Conservation (phyloP, 2,329 filamentous ascomycete genomes). For the Aspergillus niger region DNA sequence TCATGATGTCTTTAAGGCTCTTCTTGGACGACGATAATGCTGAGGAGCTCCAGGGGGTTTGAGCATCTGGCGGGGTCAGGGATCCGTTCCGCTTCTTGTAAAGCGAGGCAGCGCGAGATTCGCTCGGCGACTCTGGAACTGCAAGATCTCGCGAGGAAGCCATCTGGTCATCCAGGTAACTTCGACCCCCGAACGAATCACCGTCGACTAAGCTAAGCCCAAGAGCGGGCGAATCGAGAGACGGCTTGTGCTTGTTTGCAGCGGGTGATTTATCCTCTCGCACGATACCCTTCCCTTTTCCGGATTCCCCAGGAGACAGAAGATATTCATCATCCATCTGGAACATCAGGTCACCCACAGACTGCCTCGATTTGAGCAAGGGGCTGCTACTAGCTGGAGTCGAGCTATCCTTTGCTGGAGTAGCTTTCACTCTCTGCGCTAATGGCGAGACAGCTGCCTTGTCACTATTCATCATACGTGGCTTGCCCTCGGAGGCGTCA, state of each 20-base stretch:
- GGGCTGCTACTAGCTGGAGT: constrained; percentile 63
- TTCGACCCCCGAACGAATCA: constrained; percentile 29
- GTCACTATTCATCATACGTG: constrained; percentile 65
- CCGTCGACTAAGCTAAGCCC: constrained; percentile 30
- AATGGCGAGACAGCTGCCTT: constrained; percentile 56
- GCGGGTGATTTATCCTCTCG: constrained; percentile 24
- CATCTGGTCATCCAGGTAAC: constrained; percentile 34
- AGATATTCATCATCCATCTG: constrained; percentile 82
- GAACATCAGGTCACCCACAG: constrained; percentile 79
- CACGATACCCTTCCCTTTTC: constrained; percentile 35
- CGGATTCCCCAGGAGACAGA: constrained; percentile 26
- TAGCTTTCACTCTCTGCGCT: constrained; percentile 44
- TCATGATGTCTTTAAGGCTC: constrained; percentile 77
- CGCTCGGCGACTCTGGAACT: constrained; percentile 29
- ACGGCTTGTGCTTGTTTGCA: constrained; percentile 21
- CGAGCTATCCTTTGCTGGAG: constrained; percentile 41
- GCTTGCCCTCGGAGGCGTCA: constrained; percentile 65
- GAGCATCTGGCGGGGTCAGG: constrained; percentile 31
- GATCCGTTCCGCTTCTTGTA: constrained; percentile 29
- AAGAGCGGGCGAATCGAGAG: constrained; percentile 29
- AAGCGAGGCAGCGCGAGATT: constrained; percentile 20
- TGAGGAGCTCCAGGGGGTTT: constrained; percentile 56
- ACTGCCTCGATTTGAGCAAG: constrained; percentile 67
- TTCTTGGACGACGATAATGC: constrained; percentile 64
- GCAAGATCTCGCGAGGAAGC: constrained; percentile 23